phyloP scores from a whole-genome alignment of 2,329 filamentous ascomycete genomes.

The Grosmannia clavigera region DNA sequence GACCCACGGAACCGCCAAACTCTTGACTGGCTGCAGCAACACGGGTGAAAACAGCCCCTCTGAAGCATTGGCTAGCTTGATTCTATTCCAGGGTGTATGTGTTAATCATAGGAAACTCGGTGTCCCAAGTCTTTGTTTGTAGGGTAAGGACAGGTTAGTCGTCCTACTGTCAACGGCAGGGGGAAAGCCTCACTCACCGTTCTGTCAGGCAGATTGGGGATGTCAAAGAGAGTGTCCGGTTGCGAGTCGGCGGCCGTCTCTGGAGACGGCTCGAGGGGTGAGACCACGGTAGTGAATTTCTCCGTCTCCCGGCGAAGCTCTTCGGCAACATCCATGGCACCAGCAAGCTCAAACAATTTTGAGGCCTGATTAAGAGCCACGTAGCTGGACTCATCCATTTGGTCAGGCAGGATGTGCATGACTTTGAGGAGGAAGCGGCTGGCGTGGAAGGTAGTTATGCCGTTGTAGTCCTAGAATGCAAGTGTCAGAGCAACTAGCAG shows the following conservation, averaged over 20 bases:
- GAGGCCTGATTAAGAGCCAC: neutral
- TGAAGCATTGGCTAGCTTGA: too few relatives aligned
- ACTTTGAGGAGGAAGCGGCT: neutral
- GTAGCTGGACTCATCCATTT: neutral
- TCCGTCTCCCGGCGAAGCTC: neutral
- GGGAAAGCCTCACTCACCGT: neutral
- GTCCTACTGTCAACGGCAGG: neutral
- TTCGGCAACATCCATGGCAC: neutral
- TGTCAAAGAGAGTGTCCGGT: neutral
- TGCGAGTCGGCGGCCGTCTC: neutral
- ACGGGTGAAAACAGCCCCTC: too few relatives aligned
- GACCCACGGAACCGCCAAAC: too few relatives aligned
- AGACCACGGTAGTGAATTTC: neutral
- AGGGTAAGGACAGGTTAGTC: neutral
- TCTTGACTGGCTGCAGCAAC: too few relatives aligned
- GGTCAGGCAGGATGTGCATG: neutral
- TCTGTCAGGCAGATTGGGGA: neutral
- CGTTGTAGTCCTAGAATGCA: neutral
- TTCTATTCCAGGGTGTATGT: neutral
- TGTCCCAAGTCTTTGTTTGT: neutral
- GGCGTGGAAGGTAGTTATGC: neutral
- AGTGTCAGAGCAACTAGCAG: neutral
- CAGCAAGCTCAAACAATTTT: neutral
- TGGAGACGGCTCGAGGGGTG: neutral
- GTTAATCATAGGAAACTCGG: neutral